phyloP scores from a whole-genome alignment of 805 yeast genomes.

The Diddensiella santjacobensis region DNA sequence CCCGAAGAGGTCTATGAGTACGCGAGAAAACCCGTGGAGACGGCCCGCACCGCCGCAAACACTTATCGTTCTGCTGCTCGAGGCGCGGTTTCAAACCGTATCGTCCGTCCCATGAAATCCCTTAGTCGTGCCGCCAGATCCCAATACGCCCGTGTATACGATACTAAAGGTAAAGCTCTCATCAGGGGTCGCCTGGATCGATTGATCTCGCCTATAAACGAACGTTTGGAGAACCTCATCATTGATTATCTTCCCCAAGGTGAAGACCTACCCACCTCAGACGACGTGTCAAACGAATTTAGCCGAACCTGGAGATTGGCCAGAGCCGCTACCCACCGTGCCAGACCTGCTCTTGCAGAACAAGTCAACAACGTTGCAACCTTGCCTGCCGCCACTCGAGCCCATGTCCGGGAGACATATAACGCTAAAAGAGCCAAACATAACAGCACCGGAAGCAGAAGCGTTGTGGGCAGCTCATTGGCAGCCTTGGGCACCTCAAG shows the following conservation, averaged over 20 bases:
- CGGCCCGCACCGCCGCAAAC: slow-evolving; percentile 34
- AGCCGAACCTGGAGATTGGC: slow-evolving; percentile 48
- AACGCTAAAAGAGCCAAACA: slow-evolving; percentile 15
- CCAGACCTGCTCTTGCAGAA: slow-evolving; percentile 22
- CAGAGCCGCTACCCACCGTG: slow-evolving; percentile 33
- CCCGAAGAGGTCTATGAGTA: slow-evolving; percentile 48
- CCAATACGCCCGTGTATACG: slow-evolving; percentile 50
- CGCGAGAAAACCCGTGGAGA: slow-evolving; percentile 37
- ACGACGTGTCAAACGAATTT: slow-evolving; percentile 53
- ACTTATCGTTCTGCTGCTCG: slow-evolving; percentile 23
- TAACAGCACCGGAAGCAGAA: slow-evolving; percentile 1
- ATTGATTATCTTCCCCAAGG: slow-evolving; percentile 45
- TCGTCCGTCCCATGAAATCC: slow-evolving; percentile 42
- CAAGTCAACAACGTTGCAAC: slow-evolving; percentile 18
- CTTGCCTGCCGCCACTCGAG: slow-evolving; percentile 19
- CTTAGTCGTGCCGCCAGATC: slow-evolving; percentile 44
- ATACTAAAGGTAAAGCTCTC: slow-evolving; percentile 59
- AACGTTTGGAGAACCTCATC: slow-evolving; percentile 45
- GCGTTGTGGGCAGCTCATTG: slow-evolving; percentile 4
- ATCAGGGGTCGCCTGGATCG: slow-evolving; percentile 63
- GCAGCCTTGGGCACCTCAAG: slow-evolving; percentile 12
- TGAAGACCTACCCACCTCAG: slow-evolving; percentile 36
- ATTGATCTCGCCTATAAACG: slow-evolving; percentile 57
- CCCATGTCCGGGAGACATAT: slow-evolving; percentile 21
- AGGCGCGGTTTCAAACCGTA: slow-evolving; percentile 41